These are phyloP conservation scores for Penicillium antarcticum DNA, from an alignment of 495 filamentous ascomycete species.

Conservation along the genomic window DNA sequence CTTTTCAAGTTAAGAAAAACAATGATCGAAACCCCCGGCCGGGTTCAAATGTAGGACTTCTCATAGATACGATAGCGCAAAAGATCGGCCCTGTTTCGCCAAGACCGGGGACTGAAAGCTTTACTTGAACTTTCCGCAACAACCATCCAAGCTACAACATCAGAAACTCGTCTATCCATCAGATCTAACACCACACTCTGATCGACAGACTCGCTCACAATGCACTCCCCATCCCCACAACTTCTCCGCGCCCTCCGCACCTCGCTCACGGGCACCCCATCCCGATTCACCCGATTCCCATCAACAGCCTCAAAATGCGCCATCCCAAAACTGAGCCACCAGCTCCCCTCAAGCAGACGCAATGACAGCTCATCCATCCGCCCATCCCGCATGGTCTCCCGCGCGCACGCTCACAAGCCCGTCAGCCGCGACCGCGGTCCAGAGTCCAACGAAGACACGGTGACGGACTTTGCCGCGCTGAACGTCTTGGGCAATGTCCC, in stretches of 20 bases:
- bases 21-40: too few relatives aligned
- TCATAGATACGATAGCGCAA: too few relatives aligned
- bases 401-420: constrained; percentile 38
- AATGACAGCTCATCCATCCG: constrained; percentile 27
- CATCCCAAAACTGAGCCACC: not conserved
- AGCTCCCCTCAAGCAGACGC: constrained; percentile 16
- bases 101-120: not conserved
- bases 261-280: constrained; percentile 21
- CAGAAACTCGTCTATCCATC: too few relatives aligned
- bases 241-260: constrained; percentile 43
- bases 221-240: constrained; percentile 44
- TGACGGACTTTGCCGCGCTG: constrained; percentile 72
- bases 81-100: not conserved
- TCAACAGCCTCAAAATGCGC: constrained; percentile 11
- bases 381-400: constrained; percentile 37
- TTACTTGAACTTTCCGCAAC: not conserved
- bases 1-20: too few relatives aligned
- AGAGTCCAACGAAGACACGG: constrained; percentile 54
- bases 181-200: not conserved
- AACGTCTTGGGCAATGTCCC: constrained; percentile 78
- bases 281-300: constrained; percentile 8
- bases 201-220: constrained; percentile 10
- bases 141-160: not conserved
- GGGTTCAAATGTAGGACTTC: too few relatives aligned
- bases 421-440: constrained; percentile 56